Evolutionary conservation across 2,329 filamentous ascomycete genomes (phyloP).

Genomic region (Monilinia polystroma): DNA sequence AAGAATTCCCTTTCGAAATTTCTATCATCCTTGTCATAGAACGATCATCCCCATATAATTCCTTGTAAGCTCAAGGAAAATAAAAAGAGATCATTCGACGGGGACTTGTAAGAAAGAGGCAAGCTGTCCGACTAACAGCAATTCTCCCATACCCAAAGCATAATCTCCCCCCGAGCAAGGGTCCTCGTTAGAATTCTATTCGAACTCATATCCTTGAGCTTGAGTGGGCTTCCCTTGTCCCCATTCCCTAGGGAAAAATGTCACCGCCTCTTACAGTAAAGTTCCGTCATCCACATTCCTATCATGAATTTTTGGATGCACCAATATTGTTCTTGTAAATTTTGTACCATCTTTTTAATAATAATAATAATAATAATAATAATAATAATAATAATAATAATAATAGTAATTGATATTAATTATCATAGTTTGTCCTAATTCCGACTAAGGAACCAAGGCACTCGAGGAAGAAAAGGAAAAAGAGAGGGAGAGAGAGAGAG

Average conservation of each 20-base stretch:
- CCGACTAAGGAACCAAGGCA: neutral
- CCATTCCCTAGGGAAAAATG: constrained; percentile 16
- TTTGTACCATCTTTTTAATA: neutral
- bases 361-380: neutral
- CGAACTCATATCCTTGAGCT: constrained; percentile 15
- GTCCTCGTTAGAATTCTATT: constrained; percentile 13
- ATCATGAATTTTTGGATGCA: constrained; percentile 11
- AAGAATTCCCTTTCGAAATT: constrained; percentile 13
- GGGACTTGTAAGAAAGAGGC: constrained; percentile 13
- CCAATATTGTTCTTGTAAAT: constrained; percentile 1
- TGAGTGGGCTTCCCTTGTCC: constrained; percentile 15
- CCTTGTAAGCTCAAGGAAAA: constrained; percentile 18
- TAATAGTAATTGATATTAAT: neutral
- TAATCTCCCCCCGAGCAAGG: neutral
- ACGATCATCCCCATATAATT: constrained; percentile 21
- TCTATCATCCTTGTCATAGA: constrained; percentile 16
- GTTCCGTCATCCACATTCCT: constrained; percentile 16
- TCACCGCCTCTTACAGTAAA: constrained; percentile 22
- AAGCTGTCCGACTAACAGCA: constrained; percentile 1
- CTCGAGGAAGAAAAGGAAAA: constrained; percentile 6
- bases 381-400: neutral
- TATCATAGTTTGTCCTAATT: neutral
- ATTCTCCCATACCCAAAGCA: constrained; percentile 16
- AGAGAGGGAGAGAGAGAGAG: neutral
- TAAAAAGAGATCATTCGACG: constrained; percentile 17